Evolutionary conservation across 768 basidiomycete species (phyloP).

Genomic region (Boletus insuetus): DNA sequence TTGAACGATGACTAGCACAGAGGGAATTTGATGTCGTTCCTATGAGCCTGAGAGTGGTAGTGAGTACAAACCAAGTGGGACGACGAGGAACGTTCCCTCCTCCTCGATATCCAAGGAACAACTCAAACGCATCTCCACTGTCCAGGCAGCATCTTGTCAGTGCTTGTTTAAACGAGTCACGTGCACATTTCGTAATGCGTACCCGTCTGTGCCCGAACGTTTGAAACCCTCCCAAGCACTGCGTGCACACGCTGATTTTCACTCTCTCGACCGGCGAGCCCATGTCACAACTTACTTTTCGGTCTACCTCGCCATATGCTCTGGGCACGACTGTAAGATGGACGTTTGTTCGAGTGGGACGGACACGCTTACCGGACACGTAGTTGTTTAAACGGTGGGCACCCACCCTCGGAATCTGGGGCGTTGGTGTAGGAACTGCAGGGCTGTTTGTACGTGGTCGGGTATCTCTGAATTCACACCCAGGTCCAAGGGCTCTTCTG

Average conservation of each 20-base stretch:
- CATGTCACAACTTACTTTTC: slow-evolving; percentile 46
- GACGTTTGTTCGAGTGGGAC: neutral
- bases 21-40: no score
- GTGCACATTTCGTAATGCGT: slow-evolving; percentile 16
- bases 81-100: no score
- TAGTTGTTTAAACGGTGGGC: slow-evolving; percentile 59
- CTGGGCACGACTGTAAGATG: slow-evolving; percentile 39
- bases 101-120: neutral
- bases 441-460: slow-evolving; percentile 56
- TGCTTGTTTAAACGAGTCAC: slow-evolving; percentile 6
- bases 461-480: neutral
- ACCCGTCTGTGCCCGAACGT: slow-evolving; percentile 11
- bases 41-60: no score
- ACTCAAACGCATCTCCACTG: neutral
- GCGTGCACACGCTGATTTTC: no score
- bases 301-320: slow-evolving; percentile 37
- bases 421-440: slow-evolving; percentile 61
- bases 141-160: no score
- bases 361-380: neutral
- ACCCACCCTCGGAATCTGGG: slow-evolving; percentile 65
- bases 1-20: no score
- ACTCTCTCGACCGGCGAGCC: neutral
- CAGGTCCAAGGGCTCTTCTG: slow-evolving; percentile 3
- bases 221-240: no score
- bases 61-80: no score